phyloP scores from a whole-genome alignment of 2,329 filamentous ascomycete genomes.

The Penicillium sp. region DNA sequence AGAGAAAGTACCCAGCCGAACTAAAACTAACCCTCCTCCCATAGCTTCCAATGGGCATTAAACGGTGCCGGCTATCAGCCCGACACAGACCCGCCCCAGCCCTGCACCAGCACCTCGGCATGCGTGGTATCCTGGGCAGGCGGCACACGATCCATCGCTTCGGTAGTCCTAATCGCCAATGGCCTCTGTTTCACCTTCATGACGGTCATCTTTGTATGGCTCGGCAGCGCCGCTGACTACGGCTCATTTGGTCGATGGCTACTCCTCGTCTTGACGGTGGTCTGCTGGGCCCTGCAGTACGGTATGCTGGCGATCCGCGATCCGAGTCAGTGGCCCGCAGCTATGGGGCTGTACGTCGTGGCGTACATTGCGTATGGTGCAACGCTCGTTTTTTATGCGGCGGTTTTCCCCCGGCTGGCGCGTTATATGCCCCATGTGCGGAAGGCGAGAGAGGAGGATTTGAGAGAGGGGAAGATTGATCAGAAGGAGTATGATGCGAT shows the following conservation, averaged over 20 bases:
- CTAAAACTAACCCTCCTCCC: conserved; percentile 2
- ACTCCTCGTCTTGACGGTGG: conserved; percentile 42
- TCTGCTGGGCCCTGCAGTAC: conserved; percentile 47
- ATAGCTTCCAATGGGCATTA: conserved; percentile 45
- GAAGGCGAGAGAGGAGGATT: conserved; percentile 45
- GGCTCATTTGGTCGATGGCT: conserved; percentile 47
- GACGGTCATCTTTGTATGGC: conserved; percentile 46
- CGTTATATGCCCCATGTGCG: conserved; percentile 46
- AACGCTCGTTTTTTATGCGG: conserved; percentile 47
- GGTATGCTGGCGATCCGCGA: conserved; percentile 42
- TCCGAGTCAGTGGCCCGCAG: conserved; percentile 43
- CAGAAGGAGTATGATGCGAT: conserved; percentile 45
- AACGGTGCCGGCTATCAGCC: conserved; percentile 44
- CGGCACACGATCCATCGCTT: conserved; percentile 41
- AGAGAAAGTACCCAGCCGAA: neutral
- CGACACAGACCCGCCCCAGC: conserved; percentile 33
- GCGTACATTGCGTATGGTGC: conserved; percentile 45
- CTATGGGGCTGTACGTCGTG: conserved; percentile 46
- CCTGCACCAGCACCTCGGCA: conserved; percentile 36
- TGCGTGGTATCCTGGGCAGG: conserved; percentile 46
- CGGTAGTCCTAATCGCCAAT: conserved; percentile 46
- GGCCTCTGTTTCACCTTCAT: conserved; percentile 47
- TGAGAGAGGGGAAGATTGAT: conserved; percentile 41
- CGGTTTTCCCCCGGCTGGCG: conserved; percentile 44
- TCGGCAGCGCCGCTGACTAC: conserved; percentile 48